Conservation (phyloP, 75 land plant species). For the Cunninghamia lanceolata region DNA sequence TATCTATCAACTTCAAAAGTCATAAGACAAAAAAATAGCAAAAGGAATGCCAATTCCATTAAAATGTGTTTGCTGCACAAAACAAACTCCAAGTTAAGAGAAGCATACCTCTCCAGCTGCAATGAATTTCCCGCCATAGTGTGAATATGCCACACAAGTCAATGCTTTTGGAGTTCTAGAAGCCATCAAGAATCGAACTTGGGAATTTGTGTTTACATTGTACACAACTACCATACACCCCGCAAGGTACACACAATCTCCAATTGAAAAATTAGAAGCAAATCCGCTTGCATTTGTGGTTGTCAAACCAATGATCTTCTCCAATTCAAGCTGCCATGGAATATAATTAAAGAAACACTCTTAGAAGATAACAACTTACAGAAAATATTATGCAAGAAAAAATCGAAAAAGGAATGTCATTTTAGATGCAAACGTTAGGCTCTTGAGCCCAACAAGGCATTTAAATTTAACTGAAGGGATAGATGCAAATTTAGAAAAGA, state of each 20-base stretch:
- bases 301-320: constrained; percentile 64
- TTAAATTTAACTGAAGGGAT: background rate
- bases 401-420: background rate
- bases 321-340: constrained; percentile 49
- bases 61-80: background rate
- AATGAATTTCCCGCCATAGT: constrained; percentile 42
- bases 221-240: constrained; percentile 74
- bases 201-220: constrained; percentile 43
- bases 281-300: constrained; percentile 47
- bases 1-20: background rate
- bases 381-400: background rate
- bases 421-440: background rate
- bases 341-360: background rate
- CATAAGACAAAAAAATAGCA: background rate
- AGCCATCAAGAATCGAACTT: constrained; percentile 43
- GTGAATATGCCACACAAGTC: constrained; percentile 58
- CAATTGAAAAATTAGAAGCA: constrained; percentile 39
- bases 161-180: constrained; percentile 54
- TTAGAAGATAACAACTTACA: background rate
- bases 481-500: too few species aligned
- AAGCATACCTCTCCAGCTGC: constrained; percentile 73
- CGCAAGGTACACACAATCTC: constrained; percentile 58
- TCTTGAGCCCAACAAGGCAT: background rate
- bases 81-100: background rate
- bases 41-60: background rate